phyloP scores from a whole-genome alignment of 2,329 filamentous ascomycete genomes.

The Fusarium udum region DNA sequence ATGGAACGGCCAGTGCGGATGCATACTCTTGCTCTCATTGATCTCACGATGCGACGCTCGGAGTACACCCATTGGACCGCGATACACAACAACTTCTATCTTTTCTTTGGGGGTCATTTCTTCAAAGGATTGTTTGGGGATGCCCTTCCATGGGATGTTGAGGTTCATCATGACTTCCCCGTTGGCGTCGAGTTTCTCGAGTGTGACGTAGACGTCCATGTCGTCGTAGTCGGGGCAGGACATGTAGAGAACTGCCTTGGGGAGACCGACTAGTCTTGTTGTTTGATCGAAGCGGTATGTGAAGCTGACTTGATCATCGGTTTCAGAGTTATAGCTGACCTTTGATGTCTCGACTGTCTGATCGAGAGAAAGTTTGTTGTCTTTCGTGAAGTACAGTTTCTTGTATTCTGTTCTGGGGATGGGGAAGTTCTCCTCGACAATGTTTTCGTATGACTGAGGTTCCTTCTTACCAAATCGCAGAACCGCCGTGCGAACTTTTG shows the following conservation, averaged over 20 bases:
- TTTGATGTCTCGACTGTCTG: fast-evolving
- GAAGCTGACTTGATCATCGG: background rate
- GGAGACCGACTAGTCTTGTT: slow-evolving; percentile 7
- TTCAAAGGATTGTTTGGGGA: background rate
- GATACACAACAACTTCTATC: slow-evolving; percentile 2
- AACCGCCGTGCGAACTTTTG: background rate
- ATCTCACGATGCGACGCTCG: slow-evolving; percentile 11
- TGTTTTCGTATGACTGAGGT: slow-evolving; percentile 4
- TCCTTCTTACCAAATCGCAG: slow-evolving; percentile 8
- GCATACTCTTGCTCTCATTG: slow-evolving; percentile 16
- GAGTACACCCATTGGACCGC: slow-evolving; percentile 2
- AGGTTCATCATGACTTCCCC: slow-evolving; percentile 14
- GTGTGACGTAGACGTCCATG: slow-evolving; percentile 8
- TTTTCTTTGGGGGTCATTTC: slow-evolving; percentile 2
- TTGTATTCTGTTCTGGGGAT: slow-evolving; percentile 3
- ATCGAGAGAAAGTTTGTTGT: fast-evolving
- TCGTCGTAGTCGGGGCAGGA: background rate
- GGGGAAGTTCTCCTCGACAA: background rate
- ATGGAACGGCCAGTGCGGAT: slow-evolving; percentile 14
- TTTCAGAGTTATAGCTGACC: background rate
- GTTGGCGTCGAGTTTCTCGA: background rate
- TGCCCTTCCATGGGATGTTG: slow-evolving; percentile 3
- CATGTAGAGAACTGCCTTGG: slow-evolving; percentile 8
- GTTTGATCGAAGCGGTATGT: background rate
- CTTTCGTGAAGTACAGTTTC: background rate